Conservation (phyloP, 352 stramenopile species). For the Halophytophthora batemanensis region DNA sequence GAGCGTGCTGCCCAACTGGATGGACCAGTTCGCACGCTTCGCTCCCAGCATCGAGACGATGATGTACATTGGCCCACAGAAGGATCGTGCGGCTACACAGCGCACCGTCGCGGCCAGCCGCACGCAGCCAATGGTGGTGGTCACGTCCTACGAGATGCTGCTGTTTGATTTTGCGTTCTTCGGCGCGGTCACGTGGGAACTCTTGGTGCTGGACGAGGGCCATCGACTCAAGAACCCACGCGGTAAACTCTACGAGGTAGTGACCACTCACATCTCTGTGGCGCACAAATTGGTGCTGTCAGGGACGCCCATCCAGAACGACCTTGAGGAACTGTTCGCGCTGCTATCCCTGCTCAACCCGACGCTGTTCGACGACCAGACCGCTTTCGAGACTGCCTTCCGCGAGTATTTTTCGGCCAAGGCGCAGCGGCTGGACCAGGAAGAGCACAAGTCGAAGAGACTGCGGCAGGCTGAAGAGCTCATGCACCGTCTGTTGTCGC, state of each 20-base stretch:
- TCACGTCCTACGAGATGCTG: constrained; percentile 77
- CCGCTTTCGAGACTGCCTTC: constrained; percentile 52
- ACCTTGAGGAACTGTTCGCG: constrained; percentile 78
- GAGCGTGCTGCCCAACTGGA: constrained; percentile 83
- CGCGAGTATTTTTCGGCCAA: constrained; percentile 67
- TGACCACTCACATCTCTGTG: constrained; percentile 36
- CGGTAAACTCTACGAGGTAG: constrained; percentile 45
- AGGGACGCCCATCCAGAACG: constrained; percentile 89
- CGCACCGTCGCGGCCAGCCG: constrained; percentile 11
- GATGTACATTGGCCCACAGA: constrained; percentile 58
- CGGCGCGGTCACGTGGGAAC: constrained; percentile 37
- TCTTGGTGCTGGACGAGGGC: constrained; percentile 85
- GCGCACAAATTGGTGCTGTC: constrained; percentile 61
- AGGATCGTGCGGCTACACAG: constrained; percentile 37
- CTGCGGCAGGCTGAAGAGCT: constrained; percentile 34
- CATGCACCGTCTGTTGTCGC: constrained; percentile 58
- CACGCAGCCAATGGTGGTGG: constrained; percentile 40
- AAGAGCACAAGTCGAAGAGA: constrained; percentile 17
- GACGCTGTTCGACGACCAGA: constrained; percentile 66
- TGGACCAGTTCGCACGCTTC: constrained; percentile 74
- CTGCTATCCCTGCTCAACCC: constrained; percentile 84
- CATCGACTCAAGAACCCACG: constrained; percentile 88
- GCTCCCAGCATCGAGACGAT: constrained; percentile 45
- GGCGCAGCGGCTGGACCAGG: constrained; percentile 37
- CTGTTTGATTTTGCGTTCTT: constrained; percentile 60